Evolutionary conservation across 257 asterid species (phyloP).

Genomic region (Plantago ovata): DNA sequence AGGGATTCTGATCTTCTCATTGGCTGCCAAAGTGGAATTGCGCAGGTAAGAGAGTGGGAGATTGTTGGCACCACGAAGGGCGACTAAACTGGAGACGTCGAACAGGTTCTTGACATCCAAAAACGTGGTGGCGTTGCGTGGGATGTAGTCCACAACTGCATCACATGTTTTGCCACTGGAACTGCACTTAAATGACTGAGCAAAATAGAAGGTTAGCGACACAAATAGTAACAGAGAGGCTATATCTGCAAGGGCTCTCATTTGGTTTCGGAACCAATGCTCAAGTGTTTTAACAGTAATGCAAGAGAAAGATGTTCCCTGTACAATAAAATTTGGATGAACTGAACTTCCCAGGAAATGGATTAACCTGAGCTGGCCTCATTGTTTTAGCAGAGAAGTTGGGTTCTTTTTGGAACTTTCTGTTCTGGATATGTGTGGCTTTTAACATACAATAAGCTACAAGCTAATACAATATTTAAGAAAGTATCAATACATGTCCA

Average conservation of each 20-base stretch:
- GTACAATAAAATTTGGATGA: background rate
- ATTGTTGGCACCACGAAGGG: conserved; percentile 4
- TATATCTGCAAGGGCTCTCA: background rate
- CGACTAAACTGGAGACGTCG: background rate
- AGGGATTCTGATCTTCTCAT: conserved; percentile 1
- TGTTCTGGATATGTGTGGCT: background rate
- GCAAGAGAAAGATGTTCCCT: too few relatives aligned
- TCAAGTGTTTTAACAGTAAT: background rate
- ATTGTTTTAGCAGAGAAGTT: background rate
- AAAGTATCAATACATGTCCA: background rate
- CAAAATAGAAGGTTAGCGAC: background rate
- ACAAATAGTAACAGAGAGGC: background rate
- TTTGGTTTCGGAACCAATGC: background rate
- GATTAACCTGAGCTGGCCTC: background rate
- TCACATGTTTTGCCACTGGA: conserved; percentile 2
- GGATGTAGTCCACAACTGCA: conserved; percentile 4
- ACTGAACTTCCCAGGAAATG: background rate
- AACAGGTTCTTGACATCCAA: conserved; percentile 1
- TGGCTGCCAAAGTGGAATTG: conserved; percentile 2
- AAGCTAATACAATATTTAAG: background rate
- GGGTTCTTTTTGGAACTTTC: background rate
- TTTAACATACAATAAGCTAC: background rate
- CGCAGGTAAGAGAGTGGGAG: background rate
- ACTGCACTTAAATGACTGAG: conserved; percentile 1
- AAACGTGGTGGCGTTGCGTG: background rate